Percentiles rank a stretch among this genome's conserved stretches.
Evolutionary conservation across 2,329 filamentous ascomycete genomes (phyloP).

Genomic region (Aspergillus ochraceus): DNA sequence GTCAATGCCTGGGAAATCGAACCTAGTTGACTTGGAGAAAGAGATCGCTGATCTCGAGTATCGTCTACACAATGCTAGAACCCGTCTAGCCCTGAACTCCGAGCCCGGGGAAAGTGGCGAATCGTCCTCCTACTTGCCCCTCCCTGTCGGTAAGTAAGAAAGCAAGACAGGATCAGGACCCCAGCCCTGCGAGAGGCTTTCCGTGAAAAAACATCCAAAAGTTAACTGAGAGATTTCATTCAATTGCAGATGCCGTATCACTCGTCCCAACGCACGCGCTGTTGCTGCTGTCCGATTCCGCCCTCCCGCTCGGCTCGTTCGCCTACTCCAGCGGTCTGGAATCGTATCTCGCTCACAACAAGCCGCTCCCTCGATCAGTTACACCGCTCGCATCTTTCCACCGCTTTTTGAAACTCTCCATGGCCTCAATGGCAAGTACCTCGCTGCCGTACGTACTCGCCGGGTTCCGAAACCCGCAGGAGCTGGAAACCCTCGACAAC

Average conservation of each 20-base stretch:
- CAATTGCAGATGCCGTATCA: conserved; percentile 6
- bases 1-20: conserved; percentile 24
- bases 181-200: no score
- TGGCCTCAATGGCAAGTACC: conserved; percentile 59
- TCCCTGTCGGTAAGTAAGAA: conserved; percentile 6
- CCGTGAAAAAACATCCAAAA: background rate
- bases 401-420: conserved; percentile 57
- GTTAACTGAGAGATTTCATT: background rate
- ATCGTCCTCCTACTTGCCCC: conserved; percentile 9
- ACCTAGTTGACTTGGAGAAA: conserved; percentile 28
- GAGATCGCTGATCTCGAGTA: conserved; percentile 50
- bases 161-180: no score
- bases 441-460: conserved; percentile 61
- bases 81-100: conserved; percentile 35
- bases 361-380: conserved; percentile 33
- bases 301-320: conserved; percentile 64
- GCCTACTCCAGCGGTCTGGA: conserved; percentile 66
- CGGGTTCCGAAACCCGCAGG: conserved; percentile 52
- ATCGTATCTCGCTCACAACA: conserved; percentile 62
- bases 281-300: conserved; percentile 63
- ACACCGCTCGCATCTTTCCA: conserved; percentile 49
- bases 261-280: conserved; percentile 51
- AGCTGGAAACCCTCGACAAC: conserved; percentile 58
- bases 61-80: conserved; percentile 48
- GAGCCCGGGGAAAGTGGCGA: conserved; percentile 4